Base-by-base conservation (phyloP, 2,329 filamentous ascomycete species). In the Elsinoe batatas region DNA sequence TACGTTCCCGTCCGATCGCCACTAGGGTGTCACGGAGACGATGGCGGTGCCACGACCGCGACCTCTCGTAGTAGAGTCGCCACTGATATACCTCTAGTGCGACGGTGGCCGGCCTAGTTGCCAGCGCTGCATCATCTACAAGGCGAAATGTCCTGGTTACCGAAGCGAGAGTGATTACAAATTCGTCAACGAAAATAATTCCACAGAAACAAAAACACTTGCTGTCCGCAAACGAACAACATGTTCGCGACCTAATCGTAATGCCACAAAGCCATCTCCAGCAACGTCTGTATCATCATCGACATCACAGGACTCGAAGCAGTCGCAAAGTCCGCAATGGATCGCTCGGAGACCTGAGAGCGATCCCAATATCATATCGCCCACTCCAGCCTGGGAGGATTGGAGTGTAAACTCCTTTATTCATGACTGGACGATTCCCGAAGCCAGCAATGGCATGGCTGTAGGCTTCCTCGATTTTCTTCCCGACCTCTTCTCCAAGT, bases 101-200 rank as follows among this genome's bases (percentile, higher is more conserved):
- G 53, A 55, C 33, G 53, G 53, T 26, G 53, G 53, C 22, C 53
- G 53, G n/a, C 53, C 53, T 3, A 44, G 36, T 26, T 55, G 53
- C 17, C 53, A 55, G 53, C 53, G 53, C 12, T 55, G 53, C 37
- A 44, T 44, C 53, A 55, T 55, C 42, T 55, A 55, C 53, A 55
- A 55, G 32, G 53, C 53, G 10, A 55, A 55, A 47, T 55, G 53
- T 47, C 53, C 53, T 47, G 53, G 53, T 13, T 55, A 55, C 36
- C 37, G 53, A 12, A 44, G 37, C 15, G 53, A 55, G 15, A 46
- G 38, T 32, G 53, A 55, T 32, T 55, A 44, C 53, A 55, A 55
- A 47, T 55, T 55, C 22, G 42, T 55, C 26, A 44, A 55, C 18
- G 53, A 55, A n/a, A 55, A 55, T 46, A 38, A 30, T 33, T 11